Evolutionary conservation across 2,329 filamentous ascomycete genomes (phyloP).

Genomic region (Emmonsia crescens): DNA sequence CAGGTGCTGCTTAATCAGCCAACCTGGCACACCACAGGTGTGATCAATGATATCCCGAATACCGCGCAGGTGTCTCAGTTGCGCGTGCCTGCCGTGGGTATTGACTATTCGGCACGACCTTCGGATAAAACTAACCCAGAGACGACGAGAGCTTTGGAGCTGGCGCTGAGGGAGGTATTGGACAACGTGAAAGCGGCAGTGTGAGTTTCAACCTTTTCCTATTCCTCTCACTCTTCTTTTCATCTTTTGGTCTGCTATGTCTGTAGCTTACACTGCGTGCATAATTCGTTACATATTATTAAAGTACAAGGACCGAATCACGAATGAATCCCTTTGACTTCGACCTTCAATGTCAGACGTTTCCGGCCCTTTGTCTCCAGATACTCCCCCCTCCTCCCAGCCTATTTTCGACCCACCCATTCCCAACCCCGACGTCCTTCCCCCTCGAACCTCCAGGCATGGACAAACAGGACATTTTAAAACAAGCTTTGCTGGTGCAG

Average conservation of each 20-base stretch:
- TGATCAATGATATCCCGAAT: slow-evolving; percentile 60
- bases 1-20: slow-evolving; percentile 48
- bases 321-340: slow-evolving; percentile 55
- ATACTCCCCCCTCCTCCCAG: slow-evolving; percentile 72
- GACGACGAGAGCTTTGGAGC: slow-evolving; percentile 69
- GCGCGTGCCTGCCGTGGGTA: slow-evolving; percentile 2
- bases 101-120: slow-evolving; percentile 44
- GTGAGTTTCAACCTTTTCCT: slow-evolving; percentile 38
- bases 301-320: slow-evolving; percentile 35
- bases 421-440: slow-evolving; percentile 69
- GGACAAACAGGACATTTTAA: slow-evolving; percentile 63
- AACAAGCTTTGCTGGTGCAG: slow-evolving; percentile 54
- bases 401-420: slow-evolving; percentile 68
- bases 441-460: slow-evolving; percentile 64
- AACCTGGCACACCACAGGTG: slow-evolving; percentile 66
- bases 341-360: slow-evolving; percentile 74
- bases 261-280: slow-evolving; percentile 7
- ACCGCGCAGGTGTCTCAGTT: slow-evolving; percentile 20
- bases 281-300: slow-evolving; percentile 2
- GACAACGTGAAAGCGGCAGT: slow-evolving; percentile 73
- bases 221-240: background rate
- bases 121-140: slow-evolving; percentile 61
- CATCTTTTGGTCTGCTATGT: background rate
- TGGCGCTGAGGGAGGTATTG: slow-evolving; percentile 73
- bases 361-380: slow-evolving; percentile 72